phyloP scores from a whole-genome alignment of 208 protist genomes.

The Kentomonas sorsogonicus region DNA sequence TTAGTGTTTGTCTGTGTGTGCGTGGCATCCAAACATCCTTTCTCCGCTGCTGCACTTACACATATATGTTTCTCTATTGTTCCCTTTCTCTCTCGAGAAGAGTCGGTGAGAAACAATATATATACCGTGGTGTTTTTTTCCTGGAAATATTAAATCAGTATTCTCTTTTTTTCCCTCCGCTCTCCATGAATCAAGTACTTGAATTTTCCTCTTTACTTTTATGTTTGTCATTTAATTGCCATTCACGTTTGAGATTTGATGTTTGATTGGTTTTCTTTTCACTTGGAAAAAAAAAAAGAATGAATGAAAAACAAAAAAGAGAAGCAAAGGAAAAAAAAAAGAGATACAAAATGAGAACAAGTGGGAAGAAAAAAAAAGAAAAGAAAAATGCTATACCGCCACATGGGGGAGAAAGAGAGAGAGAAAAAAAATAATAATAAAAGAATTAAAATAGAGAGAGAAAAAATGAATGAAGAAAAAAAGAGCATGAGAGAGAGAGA shows the following conservation, averaged over 20 bases:
- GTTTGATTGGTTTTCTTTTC: neutral
- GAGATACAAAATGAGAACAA: neutral
- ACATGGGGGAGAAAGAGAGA: neutral
- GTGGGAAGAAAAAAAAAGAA: slow-evolving; percentile 8
- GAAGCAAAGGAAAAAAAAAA: slow-evolving; percentile 10
- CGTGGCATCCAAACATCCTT: too few species aligned
- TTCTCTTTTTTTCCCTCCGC: slow-evolving; percentile 16
- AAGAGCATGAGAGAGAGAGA: too few species aligned
- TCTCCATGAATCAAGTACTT: too few species aligned
- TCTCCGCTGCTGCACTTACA: too few species aligned
- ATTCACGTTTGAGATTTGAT: neutral
- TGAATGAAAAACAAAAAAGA: neutral
- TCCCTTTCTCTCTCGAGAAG: too few species aligned
- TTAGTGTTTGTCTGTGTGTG: too few species aligned
- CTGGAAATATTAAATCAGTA: too few species aligned
- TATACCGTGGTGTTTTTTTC: too few species aligned
- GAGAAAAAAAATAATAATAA: neutral
- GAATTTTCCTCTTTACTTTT: neutral
- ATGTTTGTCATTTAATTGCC: neutral
- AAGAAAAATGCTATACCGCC: neutral
- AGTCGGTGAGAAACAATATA: neutral
- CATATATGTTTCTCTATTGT: too few species aligned
- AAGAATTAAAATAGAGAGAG: slow-evolving; percentile 3
- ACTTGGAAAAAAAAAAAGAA: slow-evolving; percentile 6
- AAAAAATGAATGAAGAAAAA: slow-evolving; percentile 7